These are phyloP conservation scores for Quercus glauca DNA, from an alignment of 306 rosid genomes.

Conservation along the genomic window DNA sequence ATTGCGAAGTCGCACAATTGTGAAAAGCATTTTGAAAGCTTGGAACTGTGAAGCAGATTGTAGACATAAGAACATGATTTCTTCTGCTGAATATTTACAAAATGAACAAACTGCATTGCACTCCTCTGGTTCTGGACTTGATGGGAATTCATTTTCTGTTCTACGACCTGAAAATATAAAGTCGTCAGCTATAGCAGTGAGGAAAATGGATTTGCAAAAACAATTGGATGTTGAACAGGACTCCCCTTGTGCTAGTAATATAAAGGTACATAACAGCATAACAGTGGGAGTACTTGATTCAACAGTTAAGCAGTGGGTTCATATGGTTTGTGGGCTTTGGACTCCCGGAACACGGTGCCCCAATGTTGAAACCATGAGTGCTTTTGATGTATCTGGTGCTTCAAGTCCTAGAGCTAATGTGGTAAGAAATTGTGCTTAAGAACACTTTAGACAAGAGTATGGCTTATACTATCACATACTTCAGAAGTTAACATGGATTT, in stretches of 20 bases:
- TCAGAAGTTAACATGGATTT: background rate
- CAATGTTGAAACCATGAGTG: constrained; percentile 66
- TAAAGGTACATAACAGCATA: constrained; percentile 44
- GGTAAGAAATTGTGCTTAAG: constrained; percentile 32
- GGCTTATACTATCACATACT: background rate
- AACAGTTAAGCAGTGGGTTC: constrained; percentile 68
- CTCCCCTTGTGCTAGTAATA: constrained; percentile 12
- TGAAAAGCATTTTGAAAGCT: constrained; percentile 47
- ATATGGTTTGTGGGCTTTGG: constrained; percentile 84
- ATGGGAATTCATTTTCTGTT: constrained; percentile 16
- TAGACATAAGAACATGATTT: constrained; percentile 21
- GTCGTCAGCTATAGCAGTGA: constrained; percentile 16
- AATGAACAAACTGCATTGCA: constrained; percentile 20
- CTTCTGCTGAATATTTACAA: constrained; percentile 21
- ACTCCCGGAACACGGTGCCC: constrained; percentile 77
- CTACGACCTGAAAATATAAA: constrained; percentile 9
- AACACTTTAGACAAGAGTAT: constrained; percentile 1
- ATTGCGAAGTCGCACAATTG: constrained; percentile 36
- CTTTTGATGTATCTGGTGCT: constrained; percentile 69
- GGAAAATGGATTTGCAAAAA: constrained; percentile 22
- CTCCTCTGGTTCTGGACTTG: constrained; percentile 22
- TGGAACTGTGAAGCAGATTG: constrained; percentile 40
- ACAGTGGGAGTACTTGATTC: constrained; percentile 52
- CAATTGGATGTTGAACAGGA: background rate
- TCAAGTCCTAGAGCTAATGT: constrained; percentile 36